These are phyloP conservation scores for Tylopilus balloui DNA, from an alignment of 768 basidiomycete genomes.

Conservation along the genomic window DNA sequence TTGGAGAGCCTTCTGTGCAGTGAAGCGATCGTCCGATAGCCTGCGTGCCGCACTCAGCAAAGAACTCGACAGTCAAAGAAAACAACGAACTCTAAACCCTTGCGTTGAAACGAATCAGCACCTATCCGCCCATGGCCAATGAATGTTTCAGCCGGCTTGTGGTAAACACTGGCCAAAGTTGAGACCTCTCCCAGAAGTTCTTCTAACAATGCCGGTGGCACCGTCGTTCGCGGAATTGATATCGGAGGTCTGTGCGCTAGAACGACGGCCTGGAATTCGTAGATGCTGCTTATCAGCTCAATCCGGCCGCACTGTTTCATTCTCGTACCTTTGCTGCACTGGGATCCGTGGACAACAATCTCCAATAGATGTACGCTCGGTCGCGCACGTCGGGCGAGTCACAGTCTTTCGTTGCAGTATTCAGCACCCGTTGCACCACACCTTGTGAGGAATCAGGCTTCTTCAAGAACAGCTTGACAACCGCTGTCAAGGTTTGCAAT, in stretches of 20 bases:
- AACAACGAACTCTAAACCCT: constrained; percentile 51
- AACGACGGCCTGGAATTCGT: constrained; percentile 63
- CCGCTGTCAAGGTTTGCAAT: constrained; percentile 84
- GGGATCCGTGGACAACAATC: constrained; percentile 89
- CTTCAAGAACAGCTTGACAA: constrained; percentile 94
- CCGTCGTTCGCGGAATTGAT: constrained; percentile 85
- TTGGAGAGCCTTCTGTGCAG: constrained; percentile 77
- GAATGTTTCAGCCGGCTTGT: constrained; percentile 95
- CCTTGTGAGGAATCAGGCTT: constrained; percentile 92
- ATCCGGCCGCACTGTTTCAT: neutral
- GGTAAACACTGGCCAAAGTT: constrained; percentile 89
- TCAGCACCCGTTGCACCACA: constrained; percentile 86
- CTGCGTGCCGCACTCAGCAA: constrained; percentile 27
- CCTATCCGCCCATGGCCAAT: constrained; percentile 88
- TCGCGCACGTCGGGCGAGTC: constrained; percentile 97
- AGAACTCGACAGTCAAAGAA: neutral
- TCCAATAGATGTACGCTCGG: constrained; percentile 97
- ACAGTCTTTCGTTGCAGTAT: constrained; percentile 94
- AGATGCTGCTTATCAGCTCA: constrained; percentile 1
- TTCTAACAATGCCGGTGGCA: constrained; percentile 81
- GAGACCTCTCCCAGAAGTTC: constrained; percentile 90
- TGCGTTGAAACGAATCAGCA: constrained; percentile 69
- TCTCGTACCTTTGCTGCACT: constrained; percentile 81
- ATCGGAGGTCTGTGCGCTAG: constrained; percentile 91
- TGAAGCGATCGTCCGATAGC: constrained; percentile 63